Evolutionary conservation across 2,329 filamentous ascomycete genomes (phyloP).

Genomic region (Colletotrichum sojae): DNA sequence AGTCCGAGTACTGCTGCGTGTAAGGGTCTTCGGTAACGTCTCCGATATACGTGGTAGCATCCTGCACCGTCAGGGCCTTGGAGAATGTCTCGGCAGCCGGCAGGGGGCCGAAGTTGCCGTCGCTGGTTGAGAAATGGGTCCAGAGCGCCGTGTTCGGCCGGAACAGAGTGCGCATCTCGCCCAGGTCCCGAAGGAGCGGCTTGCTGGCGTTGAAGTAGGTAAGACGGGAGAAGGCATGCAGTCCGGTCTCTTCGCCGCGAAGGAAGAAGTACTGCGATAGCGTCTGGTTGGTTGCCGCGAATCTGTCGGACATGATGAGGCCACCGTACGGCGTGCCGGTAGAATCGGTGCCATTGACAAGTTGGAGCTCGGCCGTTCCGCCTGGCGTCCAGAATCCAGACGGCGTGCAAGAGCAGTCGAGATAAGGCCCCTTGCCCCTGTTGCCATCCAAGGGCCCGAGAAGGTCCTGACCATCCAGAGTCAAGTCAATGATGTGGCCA

Average conservation of each 20-base stretch:
- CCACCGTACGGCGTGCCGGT: conserved; percentile 69
- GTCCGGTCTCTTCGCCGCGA: conserved; percentile 72
- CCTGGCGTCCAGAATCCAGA: conserved; percentile 73
- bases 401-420: conserved; percentile 75
- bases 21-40: conserved; percentile 69
- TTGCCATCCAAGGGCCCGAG: conserved; percentile 55
- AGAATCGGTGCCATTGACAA: conserved; percentile 61
- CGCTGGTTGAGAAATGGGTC: conserved; percentile 74
- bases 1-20: conserved; percentile 68
- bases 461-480: conserved; percentile 60
- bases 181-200: conserved; percentile 70
- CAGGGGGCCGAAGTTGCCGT: conserved; percentile 65
- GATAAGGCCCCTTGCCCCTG: conserved; percentile 68
- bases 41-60: conserved; percentile 74
- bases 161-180: conserved; percentile 74
- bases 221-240: conserved; percentile 73
- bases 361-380: conserved; percentile 60
- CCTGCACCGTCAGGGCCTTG: conserved; percentile 68
- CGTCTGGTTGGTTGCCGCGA: conserved; percentile 69
- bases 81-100: conserved; percentile 55
- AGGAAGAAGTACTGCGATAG: conserved; percentile 78
- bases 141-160: conserved; percentile 71
- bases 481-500: conserved; percentile 53
- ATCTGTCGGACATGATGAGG: conserved; percentile 72
- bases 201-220: conserved; percentile 71